phyloP scores from a whole-genome alignment of 768 basidiomycete genomes.

The Leucocoprinus leucothites region DNA sequence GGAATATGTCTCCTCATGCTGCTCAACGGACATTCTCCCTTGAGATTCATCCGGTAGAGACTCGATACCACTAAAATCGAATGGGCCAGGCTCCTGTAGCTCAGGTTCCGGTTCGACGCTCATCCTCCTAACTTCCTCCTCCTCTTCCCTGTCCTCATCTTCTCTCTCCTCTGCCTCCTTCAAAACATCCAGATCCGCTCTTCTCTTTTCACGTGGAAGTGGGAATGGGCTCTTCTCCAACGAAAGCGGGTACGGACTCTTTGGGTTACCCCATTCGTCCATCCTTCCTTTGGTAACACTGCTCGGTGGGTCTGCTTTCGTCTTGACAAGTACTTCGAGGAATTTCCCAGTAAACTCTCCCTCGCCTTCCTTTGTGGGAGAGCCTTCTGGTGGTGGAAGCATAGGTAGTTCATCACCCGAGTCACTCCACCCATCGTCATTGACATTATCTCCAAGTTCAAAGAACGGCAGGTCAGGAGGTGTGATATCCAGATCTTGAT shows the following conservation, averaged over 20 bases:
- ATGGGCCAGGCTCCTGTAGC: slow-evolving; percentile 1
- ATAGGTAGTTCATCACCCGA: slow-evolving; percentile 27
- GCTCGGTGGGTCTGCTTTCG: slow-evolving; percentile 65
- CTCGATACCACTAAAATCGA: background rate
- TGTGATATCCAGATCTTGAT: slow-evolving; percentile 17
- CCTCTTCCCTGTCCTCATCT: slow-evolving; percentile 21
- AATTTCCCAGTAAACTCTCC: slow-evolving; percentile 72
- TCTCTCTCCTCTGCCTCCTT: slow-evolving; percentile 11
- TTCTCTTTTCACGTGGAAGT: slow-evolving; percentile 22
- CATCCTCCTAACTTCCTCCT: no score
- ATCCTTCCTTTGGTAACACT: slow-evolving; percentile 46
- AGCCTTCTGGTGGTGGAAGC: slow-evolving; percentile 12
- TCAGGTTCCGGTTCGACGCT: slow-evolving; percentile 17
- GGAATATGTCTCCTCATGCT: slow-evolving; percentile 1
- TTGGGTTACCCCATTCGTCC: slow-evolving; percentile 64
- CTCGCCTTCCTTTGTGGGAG: slow-evolving; percentile 33
- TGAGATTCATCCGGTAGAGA: background rate
- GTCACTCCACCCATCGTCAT: slow-evolving; percentile 30
- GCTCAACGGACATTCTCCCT: slow-evolving; percentile 4
- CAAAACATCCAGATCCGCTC: slow-evolving; percentile 16
- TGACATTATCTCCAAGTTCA: slow-evolving; percentile 23
- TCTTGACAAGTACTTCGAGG: slow-evolving; percentile 51
- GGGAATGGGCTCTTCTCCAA: slow-evolving; percentile 8
- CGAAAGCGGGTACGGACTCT: slow-evolving; percentile 3
- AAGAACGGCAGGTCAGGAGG: slow-evolving; percentile 28